Percentiles rank a stretch among this genome's conserved stretches.
Evolutionary conservation across 2,329 filamentous ascomycete genomes (phyloP).

Genomic region (Nigrograna mackinnonii): DNA sequence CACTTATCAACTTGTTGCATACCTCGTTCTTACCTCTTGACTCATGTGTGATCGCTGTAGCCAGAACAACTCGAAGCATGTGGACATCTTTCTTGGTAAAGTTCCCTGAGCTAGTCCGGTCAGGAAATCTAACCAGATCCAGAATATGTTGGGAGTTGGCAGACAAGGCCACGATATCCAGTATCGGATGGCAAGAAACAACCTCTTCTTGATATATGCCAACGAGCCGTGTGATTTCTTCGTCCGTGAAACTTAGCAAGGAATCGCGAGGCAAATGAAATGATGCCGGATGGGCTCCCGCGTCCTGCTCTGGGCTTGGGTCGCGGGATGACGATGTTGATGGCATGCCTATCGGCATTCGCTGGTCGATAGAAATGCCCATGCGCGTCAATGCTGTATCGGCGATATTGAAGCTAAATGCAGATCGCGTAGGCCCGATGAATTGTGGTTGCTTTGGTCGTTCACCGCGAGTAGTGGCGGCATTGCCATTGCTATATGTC

Average conservation of each 20-base stretch:
- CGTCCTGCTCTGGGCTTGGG: neutral
- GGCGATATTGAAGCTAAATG: constrained; percentile 22
- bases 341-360: constrained; percentile 7
- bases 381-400: constrained; percentile 18
- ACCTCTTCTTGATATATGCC: constrained; percentile 21
- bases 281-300: neutral
- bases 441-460: constrained; percentile 20
- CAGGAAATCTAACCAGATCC: neutral
- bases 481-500: no score
- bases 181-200: constrained; percentile 17
- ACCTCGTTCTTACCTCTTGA: constrained; percentile 16
- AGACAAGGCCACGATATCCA: constrained; percentile 13
- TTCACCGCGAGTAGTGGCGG: no score
- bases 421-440: constrained; percentile 21
- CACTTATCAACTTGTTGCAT: constrained; percentile 10
- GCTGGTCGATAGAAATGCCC: constrained; percentile 10
- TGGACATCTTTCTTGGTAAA: constrained; percentile 13
- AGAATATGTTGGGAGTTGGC: neutral
- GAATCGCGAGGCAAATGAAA: neutral
- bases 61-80: constrained; percentile 18
- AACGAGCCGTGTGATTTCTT: constrained; percentile 14
- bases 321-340: neutral
- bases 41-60: constrained; percentile 19
- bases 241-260: neutral
- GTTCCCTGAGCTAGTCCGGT: neutral